Base-by-base conservation (phyloP, 2,329 filamentous ascomycete species). In the Neocucurbitaria cava region DNA sequence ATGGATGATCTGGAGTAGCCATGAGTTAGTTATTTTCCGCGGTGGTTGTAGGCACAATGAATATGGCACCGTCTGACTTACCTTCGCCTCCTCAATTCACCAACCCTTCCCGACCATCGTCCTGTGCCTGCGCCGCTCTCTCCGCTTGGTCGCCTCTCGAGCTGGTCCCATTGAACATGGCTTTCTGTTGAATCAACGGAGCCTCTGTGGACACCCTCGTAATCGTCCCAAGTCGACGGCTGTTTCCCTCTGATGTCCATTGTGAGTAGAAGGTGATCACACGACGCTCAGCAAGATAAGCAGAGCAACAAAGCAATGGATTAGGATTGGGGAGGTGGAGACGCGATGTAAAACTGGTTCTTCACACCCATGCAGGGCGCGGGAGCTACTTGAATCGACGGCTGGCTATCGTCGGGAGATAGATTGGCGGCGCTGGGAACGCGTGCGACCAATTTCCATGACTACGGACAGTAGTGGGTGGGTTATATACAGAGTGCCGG, bases 171-270 rank as follows among this genome's bases (percentile, higher is more conserved):
- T 20, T 76, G 75, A 49, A 78, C 66, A 55, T 65, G 72, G 62
- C 72, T 77, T 30, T 56, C 61, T 2, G 59, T 64, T 1, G 78
- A 80, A 46, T 71, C 77, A 18, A 77, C 65, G 0, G 80, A 81
- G 31, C 72, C 75, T 46, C 75, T 63, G 48, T 76, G 74, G 41
- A 68, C 75, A 52, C 75, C 75, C 47, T 81, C 78, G 63, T 81
- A 81, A 47, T 76, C 75, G 52, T 75, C 70, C 79, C 79, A 82
- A 28, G 71, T 77, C 26, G 78, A 66, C n/a, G 79, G 79, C 64
- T 75, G 74, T 59, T 75, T 76, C 49, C 71, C 71, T 56, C 64
- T 65, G 56, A 73, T 72, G 52, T 75, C 73, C 75, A 77, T 76
- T 52, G 54, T 47, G 47, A 59, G 50, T 38, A 48, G 21, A 35